Conservation (phyloP, 2,329 filamentous ascomycete genomes). For the Cladophialophora exuberans region DNA sequence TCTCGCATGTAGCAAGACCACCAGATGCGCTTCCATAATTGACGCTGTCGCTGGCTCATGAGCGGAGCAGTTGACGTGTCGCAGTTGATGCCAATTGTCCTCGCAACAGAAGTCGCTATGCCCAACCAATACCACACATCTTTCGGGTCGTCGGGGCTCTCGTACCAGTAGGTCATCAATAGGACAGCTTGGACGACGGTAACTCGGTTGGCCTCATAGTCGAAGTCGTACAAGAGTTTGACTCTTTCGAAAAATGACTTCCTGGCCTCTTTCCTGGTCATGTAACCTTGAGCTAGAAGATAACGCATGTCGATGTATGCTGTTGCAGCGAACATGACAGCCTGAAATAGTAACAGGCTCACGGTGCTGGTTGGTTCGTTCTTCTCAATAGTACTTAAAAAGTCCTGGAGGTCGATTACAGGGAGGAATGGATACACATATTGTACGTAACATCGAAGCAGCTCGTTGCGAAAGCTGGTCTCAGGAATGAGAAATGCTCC, state of each 20-base stretch:
- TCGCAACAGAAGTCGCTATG: constrained; percentile 86
- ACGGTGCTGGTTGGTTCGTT: constrained; percentile 72
- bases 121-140: constrained; percentile 99
- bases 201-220: constrained; percentile 89
- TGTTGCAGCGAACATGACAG: constrained; percentile 90
- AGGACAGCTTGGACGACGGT: constrained; percentile 85
- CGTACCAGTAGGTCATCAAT: constrained; percentile 97
- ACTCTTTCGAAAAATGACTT: constrained; percentile 86
- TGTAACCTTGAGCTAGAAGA: constrained; percentile 76
- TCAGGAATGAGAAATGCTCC: constrained; percentile 79
- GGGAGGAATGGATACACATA: constrained; percentile 96
- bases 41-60: constrained; percentile 74
- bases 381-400: constrained; percentile 60
- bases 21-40: constrained; percentile 94
- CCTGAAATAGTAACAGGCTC: constrained; percentile 87
- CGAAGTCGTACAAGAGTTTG: constrained; percentile 87
- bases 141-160: constrained; percentile 94
- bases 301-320: constrained; percentile 83
- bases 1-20: constrained; percentile 98
- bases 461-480: constrained; percentile 71
- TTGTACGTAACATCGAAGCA: constrained; percentile 81
- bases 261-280: constrained; percentile 76
- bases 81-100: constrained; percentile 90
- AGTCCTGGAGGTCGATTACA: constrained; percentile 69
- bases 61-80: constrained; percentile 73